Conservation (phyloP, 2,329 filamentous ascomycete species). For the Botrytis fragariae region DNA sequence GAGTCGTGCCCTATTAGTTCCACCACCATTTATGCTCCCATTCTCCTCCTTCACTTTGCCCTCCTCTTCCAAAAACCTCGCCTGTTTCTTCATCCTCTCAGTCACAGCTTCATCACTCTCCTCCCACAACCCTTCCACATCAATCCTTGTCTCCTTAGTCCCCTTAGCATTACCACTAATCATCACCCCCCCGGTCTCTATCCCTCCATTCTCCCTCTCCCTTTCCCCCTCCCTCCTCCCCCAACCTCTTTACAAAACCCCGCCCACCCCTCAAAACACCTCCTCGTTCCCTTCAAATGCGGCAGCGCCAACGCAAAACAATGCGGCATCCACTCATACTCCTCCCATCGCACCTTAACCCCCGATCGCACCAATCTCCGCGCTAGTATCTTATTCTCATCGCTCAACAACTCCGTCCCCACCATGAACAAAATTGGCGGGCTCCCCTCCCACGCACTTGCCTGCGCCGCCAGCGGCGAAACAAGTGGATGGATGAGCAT, state of each 20-base stretch:
- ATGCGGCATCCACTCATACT: conserved; percentile 81
- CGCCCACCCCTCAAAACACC: conserved; percentile 56
- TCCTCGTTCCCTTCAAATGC: conserved; percentile 44
- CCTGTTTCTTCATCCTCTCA: conserved; percentile 40
- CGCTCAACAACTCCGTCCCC: conserved; percentile 69
- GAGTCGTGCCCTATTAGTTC: conserved; percentile 38
- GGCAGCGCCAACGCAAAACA: conserved; percentile 62
- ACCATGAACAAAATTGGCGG: conserved; percentile 67
- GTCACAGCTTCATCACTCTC: conserved; percentile 46
- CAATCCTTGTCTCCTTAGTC: conserved; percentile 48
- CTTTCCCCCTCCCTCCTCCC: conserved; percentile 20
- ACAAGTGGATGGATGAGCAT: conserved; percentile 65
- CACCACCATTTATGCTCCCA: conserved; percentile 29
- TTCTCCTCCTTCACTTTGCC: not conserved
- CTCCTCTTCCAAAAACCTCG: conserved; percentile 21
- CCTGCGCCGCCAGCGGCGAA: conserved; percentile 53
- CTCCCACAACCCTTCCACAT: conserved; percentile 45
- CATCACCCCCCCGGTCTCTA: conserved; percentile 43
- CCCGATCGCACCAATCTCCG: conserved; percentile 54
- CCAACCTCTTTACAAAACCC: conserved; percentile 50
- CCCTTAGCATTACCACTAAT: conserved; percentile 54
- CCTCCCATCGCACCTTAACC: conserved; percentile 62
- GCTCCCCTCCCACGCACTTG: conserved; percentile 54
- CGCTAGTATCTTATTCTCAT: conserved; percentile 64
- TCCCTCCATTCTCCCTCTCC: not conserved